phyloP scores from a whole-genome alignment of 106 monocot species.

The Triglochin maritima region DNA sequence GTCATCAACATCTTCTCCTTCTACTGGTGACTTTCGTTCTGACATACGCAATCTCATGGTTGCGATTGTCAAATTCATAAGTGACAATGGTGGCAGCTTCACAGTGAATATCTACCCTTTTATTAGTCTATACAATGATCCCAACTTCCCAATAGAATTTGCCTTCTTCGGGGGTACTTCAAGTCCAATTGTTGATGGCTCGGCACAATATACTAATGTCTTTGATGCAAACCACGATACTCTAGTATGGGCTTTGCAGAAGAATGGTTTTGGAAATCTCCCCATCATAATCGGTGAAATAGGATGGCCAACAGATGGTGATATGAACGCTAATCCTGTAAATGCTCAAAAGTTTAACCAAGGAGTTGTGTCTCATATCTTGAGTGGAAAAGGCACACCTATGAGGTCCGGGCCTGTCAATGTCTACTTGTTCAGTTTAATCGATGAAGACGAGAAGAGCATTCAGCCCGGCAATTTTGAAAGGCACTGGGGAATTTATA shows the following conservation, averaged over 20 bases:
- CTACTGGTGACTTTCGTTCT: slow-evolving; percentile 68
- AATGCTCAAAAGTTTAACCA: slow-evolving; percentile 61
- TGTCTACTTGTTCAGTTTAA: slow-evolving; percentile 71
- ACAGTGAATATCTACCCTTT: slow-evolving; percentile 94
- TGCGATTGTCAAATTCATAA: slow-evolving; percentile 63
- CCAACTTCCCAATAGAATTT: slow-evolving; percentile 73
- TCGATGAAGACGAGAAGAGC: slow-evolving; percentile 83
- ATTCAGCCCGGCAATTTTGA: slow-evolving; percentile 82
- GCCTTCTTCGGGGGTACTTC: slow-evolving; percentile 74
- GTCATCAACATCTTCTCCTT: slow-evolving; percentile 46
- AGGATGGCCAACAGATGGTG: slow-evolving; percentile 89
- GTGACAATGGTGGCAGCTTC: slow-evolving; percentile 53
- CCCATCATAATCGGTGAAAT: slow-evolving; percentile 74
- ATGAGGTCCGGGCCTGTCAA: slow-evolving; percentile 55
- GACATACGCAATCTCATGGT: slow-evolving; percentile 76
- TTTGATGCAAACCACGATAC: slow-evolving; percentile 89
- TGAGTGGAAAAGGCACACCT: slow-evolving; percentile 54
- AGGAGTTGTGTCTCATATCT: slow-evolving; percentile 51
- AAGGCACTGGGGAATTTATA: slow-evolving; percentile 78
- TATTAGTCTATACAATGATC: slow-evolving; percentile 66
- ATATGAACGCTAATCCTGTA: slow-evolving; percentile 50
- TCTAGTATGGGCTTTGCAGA: slow-evolving; percentile 57
- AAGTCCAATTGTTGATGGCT: slow-evolving; percentile 33
- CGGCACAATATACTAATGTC: slow-evolving; percentile 42
- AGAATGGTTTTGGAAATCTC: slow-evolving; percentile 64